Evolutionary conservation across 371 early-diverging fungal genomes (phyloP).

Genomic region (Syncephalastrum racemosum): DNA sequence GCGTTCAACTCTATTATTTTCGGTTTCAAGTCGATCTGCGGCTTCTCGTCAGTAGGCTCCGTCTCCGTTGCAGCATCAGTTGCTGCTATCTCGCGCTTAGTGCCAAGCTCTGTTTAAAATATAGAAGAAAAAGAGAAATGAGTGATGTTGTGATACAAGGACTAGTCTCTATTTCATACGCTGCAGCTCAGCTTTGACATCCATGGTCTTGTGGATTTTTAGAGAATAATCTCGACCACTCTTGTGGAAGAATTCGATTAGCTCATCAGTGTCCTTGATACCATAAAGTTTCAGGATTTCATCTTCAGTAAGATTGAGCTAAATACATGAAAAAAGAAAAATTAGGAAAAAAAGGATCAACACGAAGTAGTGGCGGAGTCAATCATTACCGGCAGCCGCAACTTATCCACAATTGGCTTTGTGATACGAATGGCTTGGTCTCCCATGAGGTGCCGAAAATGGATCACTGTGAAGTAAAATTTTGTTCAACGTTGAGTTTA

Average conservation of each 20-base stretch:
- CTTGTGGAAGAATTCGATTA: constrained; percentile 44
- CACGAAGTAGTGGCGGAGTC: background rate
- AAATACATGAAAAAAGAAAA: constrained; percentile 9
- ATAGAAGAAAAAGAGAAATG: too few relatives aligned
- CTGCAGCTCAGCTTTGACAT: constrained; percentile 7
- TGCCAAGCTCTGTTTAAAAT: background rate
- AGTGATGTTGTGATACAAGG: background rate
- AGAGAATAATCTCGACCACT: constrained; percentile 38
- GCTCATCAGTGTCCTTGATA: constrained; percentile 36
- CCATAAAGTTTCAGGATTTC: constrained; percentile 23
- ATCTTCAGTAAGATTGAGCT: constrained; percentile 34
- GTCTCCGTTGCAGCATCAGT: too few relatives aligned
- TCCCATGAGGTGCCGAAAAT: constrained; percentile 44
- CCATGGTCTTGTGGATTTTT: constrained; percentile 44
- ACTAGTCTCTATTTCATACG: background rate
- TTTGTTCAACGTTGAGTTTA: background rate
- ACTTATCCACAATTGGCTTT: constrained; percentile 19
- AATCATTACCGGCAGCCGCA: constrained; percentile 30
- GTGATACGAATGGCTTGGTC: constrained; percentile 40
- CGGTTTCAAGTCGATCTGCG: constrained; percentile 6
- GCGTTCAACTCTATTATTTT: constrained; percentile 35
- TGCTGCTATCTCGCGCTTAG: background rate
- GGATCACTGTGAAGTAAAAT: constrained; percentile 27
- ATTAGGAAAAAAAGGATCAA: background rate
- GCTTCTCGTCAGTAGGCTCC: too few relatives aligned